Conservation (phyloP, 1,139 yeast genomes). For the Pichia sp. region DNA sequence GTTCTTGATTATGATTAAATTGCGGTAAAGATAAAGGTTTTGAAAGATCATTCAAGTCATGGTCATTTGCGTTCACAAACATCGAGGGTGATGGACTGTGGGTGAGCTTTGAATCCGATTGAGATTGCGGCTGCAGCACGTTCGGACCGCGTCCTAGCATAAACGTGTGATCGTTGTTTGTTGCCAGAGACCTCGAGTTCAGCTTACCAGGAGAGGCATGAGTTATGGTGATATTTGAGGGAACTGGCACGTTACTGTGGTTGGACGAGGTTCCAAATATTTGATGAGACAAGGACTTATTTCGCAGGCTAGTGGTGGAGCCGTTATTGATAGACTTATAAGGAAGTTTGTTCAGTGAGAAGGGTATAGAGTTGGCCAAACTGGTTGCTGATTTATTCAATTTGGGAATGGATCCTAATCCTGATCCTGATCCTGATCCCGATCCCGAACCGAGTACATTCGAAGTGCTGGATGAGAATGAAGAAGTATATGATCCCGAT, state of each 20-base stretch:
- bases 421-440: too few relatives aligned
- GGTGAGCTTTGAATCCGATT: not conserved
- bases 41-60: not conserved
- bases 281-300: too few relatives aligned
- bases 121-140: not conserved
- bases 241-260: too few relatives aligned
- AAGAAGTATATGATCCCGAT: too few relatives aligned
- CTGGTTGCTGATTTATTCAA: not conserved
- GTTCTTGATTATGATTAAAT: too few relatives aligned
- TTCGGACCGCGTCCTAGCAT: not conserved
- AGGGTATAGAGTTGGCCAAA: not conserved
- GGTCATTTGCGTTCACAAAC: not conserved
- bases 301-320: too few relatives aligned
- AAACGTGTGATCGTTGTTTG: conserved; percentile 10
- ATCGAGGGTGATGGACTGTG: not conserved
- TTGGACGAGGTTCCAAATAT: too few relatives aligned
- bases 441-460: too few relatives aligned
- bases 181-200: conserved; percentile 8
- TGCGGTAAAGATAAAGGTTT: too few relatives aligned
- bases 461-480: too few relatives aligned
- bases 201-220: too few relatives aligned
- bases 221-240: too few relatives aligned
- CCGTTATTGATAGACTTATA: not conserved
- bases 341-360: not conserved
- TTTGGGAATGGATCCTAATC: not conserved